Evolutionary conservation across 2,329 filamentous ascomycete genomes (phyloP).

Genomic region (Aspergillus pseudoglaucus): DNA sequence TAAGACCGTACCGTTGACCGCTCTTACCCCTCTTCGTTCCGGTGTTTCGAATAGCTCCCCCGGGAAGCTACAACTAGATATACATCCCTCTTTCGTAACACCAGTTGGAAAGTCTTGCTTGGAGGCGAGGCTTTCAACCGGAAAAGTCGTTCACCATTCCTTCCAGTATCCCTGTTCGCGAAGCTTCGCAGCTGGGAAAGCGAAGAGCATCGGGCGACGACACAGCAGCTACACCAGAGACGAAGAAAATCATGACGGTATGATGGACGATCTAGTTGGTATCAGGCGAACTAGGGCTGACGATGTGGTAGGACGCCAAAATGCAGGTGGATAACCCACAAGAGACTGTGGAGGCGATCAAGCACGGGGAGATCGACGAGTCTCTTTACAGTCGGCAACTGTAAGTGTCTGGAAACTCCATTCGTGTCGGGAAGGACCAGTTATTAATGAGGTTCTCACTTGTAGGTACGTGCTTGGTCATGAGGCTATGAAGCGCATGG

Average conservation of each 20-base stretch:
- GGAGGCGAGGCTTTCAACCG: slow-evolving; percentile 34
- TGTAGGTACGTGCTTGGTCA: slow-evolving; percentile 62
- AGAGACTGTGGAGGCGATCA: slow-evolving; percentile 54
- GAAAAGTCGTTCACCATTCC: slow-evolving; percentile 33
- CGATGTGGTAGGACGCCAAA: slow-evolving; percentile 41
- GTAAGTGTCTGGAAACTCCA: slow-evolving; percentile 19
- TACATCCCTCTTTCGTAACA: not conserved
- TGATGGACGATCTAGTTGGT: slow-evolving; percentile 10
- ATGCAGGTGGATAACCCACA: slow-evolving; percentile 58
- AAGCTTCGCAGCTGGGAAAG: slow-evolving; percentile 46
- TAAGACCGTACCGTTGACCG: slow-evolving; percentile 10
- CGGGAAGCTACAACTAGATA: slow-evolving; percentile 15
- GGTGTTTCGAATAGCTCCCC: slow-evolving; percentile 11
- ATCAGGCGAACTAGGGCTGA: not conserved
- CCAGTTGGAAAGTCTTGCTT: slow-evolving; percentile 38
- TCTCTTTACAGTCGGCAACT: slow-evolving; percentile 63
- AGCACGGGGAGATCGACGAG: slow-evolving; percentile 61
- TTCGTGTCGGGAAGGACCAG: not conserved
- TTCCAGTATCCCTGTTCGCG: slow-evolving; percentile 37
- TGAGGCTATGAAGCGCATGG: slow-evolving; percentile 97
- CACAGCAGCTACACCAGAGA: slow-evolving; percentile 43
- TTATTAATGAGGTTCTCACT: not conserved
- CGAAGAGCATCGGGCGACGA: slow-evolving; percentile 46
- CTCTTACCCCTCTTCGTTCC: slow-evolving; percentile 10
- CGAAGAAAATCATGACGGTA: slow-evolving; percentile 52